A percentile compares a stretch with the other conserved stretches of the same genome.
Evolutionary conservation across 768 basidiomycete species (phyloP).

Genomic region (Leucosporidium scottii): DNA sequence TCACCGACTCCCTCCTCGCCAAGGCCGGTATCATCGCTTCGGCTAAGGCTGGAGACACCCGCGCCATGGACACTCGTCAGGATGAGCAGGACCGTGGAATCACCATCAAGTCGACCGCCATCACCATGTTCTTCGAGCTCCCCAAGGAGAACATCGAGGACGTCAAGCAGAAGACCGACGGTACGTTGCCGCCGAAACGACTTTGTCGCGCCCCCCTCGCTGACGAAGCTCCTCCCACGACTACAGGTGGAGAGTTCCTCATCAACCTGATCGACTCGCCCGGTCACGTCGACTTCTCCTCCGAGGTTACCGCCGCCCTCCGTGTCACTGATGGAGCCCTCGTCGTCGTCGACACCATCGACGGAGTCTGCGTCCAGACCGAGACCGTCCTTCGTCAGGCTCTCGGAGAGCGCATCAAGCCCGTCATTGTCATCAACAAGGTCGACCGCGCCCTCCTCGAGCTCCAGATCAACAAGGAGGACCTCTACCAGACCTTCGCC

Average conservation of each 20-base stretch:
- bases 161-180: constrained; percentile 90
- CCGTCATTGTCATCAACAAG: constrained; percentile 99
- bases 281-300: constrained; percentile 99
- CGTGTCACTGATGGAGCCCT: constrained; percentile 99
- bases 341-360: constrained; percentile 98
- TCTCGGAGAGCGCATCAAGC: constrained; percentile 96
- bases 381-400: constrained; percentile 98
- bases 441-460: constrained; percentile 98
- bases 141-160: constrained; percentile 74
- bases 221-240: constrained; percentile 19
- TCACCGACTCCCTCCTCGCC: constrained; percentile 96
- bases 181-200: constrained; percentile 46
- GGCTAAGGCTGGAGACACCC: constrained; percentile 89
- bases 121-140: constrained; percentile 99
- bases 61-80: constrained; percentile 83
- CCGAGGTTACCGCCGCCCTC: constrained; percentile 98
- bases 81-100: constrained; percentile 99
- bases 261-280: constrained; percentile 99
- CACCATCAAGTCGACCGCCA: constrained; percentile 98
- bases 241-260: constrained; percentile 80
- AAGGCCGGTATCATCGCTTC: constrained; percentile 98
- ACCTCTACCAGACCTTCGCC: constrained; percentile 93
- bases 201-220: constrained; percentile 7
- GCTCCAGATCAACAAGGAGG: constrained; percentile 93
- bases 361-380: constrained; percentile 99